Percentiles rank a stretch among this genome's conserved stretches.
Evolutionary conservation across 1,284 basidiomycete species (phyloP).

Genomic region (Pascua sp.): DNA sequence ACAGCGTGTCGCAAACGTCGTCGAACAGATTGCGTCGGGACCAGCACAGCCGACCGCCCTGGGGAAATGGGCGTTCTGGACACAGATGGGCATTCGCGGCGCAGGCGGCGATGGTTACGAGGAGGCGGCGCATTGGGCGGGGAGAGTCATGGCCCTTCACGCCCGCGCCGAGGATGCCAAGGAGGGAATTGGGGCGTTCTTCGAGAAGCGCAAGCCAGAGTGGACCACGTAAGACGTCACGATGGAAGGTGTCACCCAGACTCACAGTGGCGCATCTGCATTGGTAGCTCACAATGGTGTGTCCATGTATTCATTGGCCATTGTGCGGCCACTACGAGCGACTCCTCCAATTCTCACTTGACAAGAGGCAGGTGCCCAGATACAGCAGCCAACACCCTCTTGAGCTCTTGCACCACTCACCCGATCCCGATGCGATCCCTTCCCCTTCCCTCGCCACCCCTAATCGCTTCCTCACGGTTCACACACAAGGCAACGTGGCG

Average conservation of each 20-base stretch:
- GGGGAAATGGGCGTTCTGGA: constrained; percentile 24
- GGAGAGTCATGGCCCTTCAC: constrained; percentile 21
- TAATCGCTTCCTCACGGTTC: no score
- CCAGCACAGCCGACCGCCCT: constrained; percentile 16
- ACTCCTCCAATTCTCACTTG: no score
- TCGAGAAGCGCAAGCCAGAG: constrained; percentile 16
- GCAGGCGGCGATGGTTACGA: constrained; percentile 17
- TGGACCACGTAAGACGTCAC: constrained; percentile 12
- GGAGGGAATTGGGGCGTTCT: constrained; percentile 19
- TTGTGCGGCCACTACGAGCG: no score
- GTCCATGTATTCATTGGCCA: no score
- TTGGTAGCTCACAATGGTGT: no score
- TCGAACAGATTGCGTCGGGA: constrained; percentile 5
- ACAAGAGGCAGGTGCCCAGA: no score
- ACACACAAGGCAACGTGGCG: constrained; percentile 2
- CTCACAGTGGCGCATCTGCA: no score
- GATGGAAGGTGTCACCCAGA: no score
- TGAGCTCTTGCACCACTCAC: no score
- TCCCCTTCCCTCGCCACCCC: no score
- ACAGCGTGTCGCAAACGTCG: constrained; percentile 7
- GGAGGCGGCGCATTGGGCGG: constrained; percentile 16
- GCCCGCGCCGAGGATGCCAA: constrained; percentile 17
- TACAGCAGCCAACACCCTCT: no score
- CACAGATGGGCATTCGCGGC: constrained; percentile 12
- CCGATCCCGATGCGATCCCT: no score